Evolutionary conservation across 805 yeast genomes (phyloP).

Genomic region (Kockiozyma suomiensis): DNA sequence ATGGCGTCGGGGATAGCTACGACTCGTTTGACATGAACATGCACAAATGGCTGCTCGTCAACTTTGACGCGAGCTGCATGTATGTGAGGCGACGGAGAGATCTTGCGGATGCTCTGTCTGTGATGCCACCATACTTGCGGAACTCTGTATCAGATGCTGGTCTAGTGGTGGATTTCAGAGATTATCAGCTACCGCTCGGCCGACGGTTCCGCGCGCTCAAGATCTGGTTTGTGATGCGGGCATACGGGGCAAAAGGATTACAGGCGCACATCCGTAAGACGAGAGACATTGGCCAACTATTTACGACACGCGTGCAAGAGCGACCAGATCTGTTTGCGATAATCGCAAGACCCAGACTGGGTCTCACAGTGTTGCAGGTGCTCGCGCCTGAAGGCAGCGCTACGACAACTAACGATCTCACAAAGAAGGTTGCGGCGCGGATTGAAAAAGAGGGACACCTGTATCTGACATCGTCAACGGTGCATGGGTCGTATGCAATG

Average conservation of each 20-base stretch:
- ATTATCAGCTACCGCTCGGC: conserved; percentile 37
- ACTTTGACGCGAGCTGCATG: conserved; percentile 36
- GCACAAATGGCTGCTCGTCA: conserved; percentile 38
- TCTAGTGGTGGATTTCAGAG: conserved; percentile 35
- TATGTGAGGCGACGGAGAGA: conserved; percentile 30
- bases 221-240: conserved; percentile 37
- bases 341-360: conserved; percentile 30
- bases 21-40: conserved; percentile 37
- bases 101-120: conserved; percentile 33
- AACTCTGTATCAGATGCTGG: conserved; percentile 34
- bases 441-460: conserved; percentile 26
- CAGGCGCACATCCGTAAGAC: conserved; percentile 32
- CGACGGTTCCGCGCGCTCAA: conserved; percentile 36
- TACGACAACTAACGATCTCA: conserved; percentile 17
- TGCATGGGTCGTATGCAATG: conserved; percentile 23
- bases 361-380: conserved; percentile 34
- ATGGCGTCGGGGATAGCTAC: conserved; percentile 27
- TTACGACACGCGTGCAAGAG: conserved; percentile 21
- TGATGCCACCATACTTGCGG: conserved; percentile 34
- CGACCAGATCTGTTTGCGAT: conserved; percentile 26
- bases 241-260: conserved; percentile 33
- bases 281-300: conserved; percentile 24
- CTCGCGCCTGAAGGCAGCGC: conserved; percentile 13
- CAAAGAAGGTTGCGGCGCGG: conserved; percentile 29
- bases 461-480: conserved; percentile 32